Percentiles rank a stretch among this genome's conserved stretches.
phyloP scores from a whole-genome alignment of 108 stramenopile genomes.

The Skeletonema potamos region DNA sequence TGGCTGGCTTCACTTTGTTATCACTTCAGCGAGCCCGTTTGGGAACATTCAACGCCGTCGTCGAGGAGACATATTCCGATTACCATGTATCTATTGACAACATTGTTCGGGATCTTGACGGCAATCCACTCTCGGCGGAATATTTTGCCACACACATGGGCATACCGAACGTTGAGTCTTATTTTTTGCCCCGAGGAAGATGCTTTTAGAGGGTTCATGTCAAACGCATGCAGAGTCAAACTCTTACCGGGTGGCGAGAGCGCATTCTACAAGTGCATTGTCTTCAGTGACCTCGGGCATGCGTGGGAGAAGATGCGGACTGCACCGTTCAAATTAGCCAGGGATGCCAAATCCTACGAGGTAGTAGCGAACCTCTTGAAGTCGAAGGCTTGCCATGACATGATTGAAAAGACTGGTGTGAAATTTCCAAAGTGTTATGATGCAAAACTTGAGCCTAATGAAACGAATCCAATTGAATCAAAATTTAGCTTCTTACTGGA shows the following conservation, averaged over 20 bases:
- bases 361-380: slow-evolving; percentile 56
- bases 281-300: slow-evolving; percentile 53
- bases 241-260: slow-evolving; percentile 16
- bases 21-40: neutral
- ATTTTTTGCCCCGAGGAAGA: slow-evolving; percentile 53
- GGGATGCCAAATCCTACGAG: slow-evolving; percentile 55
- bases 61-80: slow-evolving; percentile 5
- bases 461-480: slow-evolving; percentile 37
- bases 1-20: neutral
- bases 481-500: slow-evolving; percentile 53
- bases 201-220: slow-evolving; percentile 62
- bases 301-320: slow-evolving; percentile 44
- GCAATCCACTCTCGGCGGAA: slow-evolving; percentile 40
- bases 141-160: slow-evolving; percentile 17
- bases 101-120: slow-evolving; percentile 52
- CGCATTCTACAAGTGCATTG: slow-evolving; percentile 64
- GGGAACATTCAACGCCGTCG: neutral
- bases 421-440: slow-evolving; percentile 43
- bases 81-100: slow-evolving; percentile 8
- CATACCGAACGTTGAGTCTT: slow-evolving; percentile 20
- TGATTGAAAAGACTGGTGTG: slow-evolving; percentile 46
- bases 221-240: slow-evolving; percentile 49
- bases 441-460: slow-evolving; percentile 46
- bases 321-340: slow-evolving; percentile 53
- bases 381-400: slow-evolving; percentile 35